Percentiles rank a stretch among this genome's conserved stretches.
Evolutionary conservation across 2,329 filamentous ascomycete species (phyloP).

Genomic region (Hymenoscyphus infarciens): DNA sequence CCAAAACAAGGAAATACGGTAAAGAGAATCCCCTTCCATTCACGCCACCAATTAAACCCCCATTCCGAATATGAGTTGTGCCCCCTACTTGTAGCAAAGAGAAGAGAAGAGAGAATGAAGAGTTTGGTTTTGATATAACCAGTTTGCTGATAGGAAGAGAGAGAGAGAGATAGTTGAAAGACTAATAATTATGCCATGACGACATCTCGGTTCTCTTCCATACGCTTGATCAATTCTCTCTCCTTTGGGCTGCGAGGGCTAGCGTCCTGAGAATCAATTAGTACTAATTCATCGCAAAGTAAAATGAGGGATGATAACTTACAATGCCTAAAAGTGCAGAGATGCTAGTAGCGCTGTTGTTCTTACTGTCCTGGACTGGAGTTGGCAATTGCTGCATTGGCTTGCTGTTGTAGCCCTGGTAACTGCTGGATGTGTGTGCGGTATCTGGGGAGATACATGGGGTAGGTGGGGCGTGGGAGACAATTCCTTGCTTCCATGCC

Average conservation of each 20-base stretch:
- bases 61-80: too few relatives aligned
- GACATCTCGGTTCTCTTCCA: conserved; percentile 45
- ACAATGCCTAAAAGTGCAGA: conserved; percentile 57
- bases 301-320: conserved; percentile 13
- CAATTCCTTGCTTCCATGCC: conserved; percentile 51
- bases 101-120: neutral
- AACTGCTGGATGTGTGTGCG: conserved; percentile 21
- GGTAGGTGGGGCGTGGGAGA: conserved; percentile 35
- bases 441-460: conserved; percentile 35
- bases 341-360: conserved; percentile 48
- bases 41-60: neutral
- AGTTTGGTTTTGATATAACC: neutral
- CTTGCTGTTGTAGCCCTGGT: conserved; percentile 35
- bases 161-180: neutral
- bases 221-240: conserved; percentile 53
- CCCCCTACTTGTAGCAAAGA: neutral
- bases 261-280: conserved; percentile 39
- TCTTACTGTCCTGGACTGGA: conserved; percentile 44
- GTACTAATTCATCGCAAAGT: neutral
- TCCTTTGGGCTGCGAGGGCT: conserved; percentile 55
- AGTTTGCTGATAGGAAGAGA: too few relatives aligned
- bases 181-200: conserved; percentile 21
- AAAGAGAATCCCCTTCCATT: neutral
- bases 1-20: neutral
- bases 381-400: conserved; percentile 49